phyloP scores from a whole-genome alignment of 2,329 filamentous ascomycete genomes.

The Pseudopithomyces maydicus region DNA sequence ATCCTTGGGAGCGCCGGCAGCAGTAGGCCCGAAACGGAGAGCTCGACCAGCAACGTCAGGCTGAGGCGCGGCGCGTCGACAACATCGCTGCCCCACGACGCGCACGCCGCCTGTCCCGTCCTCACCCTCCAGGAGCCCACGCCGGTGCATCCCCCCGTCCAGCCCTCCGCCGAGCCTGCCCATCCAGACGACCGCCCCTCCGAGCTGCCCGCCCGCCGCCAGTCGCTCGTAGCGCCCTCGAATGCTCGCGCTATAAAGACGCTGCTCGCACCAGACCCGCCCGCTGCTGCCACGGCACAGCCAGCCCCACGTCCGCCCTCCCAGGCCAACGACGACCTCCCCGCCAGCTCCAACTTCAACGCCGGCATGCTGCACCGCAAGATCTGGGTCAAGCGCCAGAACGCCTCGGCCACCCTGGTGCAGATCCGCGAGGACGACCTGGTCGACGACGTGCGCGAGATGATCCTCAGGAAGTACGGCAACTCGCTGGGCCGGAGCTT shows the following conservation, averaged over 20 bases:
- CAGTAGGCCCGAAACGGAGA: conserved; percentile 18
- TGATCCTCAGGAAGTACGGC: conserved; percentile 89
- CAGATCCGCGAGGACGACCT: conserved; percentile 85
- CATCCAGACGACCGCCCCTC: conserved; percentile 16
- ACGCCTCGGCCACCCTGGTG: conserved; percentile 85
- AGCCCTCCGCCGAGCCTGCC: conserved; percentile 18
- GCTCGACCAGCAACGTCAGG: conserved; percentile 15
- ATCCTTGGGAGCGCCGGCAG: conserved; percentile 14
- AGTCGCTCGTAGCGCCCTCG: conserved; percentile 46
- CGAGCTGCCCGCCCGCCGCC: conserved; percentile 39
- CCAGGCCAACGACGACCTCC: conserved; percentile 45
- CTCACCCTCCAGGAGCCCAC: conserved; percentile 43
- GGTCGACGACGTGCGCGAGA: conserved; percentile 91
- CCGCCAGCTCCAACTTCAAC: conserved; percentile 38
- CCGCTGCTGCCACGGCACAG: conserved; percentile 12
- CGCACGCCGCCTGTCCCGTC: conserved; percentile 21
- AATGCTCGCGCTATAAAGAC: conserved; percentile 56
- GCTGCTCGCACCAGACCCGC: conserved; percentile 54
- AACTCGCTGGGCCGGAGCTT: conserved; percentile 89
- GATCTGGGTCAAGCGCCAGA: conserved; percentile 91
- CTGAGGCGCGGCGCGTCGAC: conserved; percentile 6
- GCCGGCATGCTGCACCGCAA: conserved; percentile 65
- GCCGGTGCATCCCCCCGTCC: conserved; percentile 31
- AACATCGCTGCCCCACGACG: conserved; percentile 15
- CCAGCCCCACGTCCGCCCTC: too few species aligned